Percentiles rank a stretch among this genome's conserved stretches.
These are phyloP conservation scores for Tolypocladium amazonense DNA, from an alignment of 2,329 filamentous ascomycete species.

Conservation along the genomic window DNA sequence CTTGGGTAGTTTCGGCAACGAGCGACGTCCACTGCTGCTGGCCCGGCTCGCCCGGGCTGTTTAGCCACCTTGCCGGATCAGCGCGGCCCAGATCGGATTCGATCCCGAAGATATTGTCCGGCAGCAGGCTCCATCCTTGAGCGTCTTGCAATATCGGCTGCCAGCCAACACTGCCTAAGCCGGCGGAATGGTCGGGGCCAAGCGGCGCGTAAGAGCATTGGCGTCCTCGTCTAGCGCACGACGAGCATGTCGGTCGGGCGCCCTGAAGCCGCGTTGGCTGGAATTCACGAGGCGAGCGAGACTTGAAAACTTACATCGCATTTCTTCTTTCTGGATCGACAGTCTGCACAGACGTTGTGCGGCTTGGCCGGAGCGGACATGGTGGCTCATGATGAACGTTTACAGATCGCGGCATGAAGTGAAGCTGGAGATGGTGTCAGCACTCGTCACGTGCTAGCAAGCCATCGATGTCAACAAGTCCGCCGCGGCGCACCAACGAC, in stretches of 20 bases:
- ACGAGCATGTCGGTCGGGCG: conserved; percentile 2
- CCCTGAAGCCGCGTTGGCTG: conserved; percentile 6
- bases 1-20: background rate
- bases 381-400: background rate
- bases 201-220: background rate
- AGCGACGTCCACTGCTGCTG: background rate
- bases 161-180: background rate
- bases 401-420: background rate
- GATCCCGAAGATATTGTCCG: background rate
- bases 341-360: conserved; percentile 13
- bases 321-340: conserved; percentile 15
- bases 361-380: conserved; percentile 14
- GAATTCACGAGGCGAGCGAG: conserved; percentile 3
- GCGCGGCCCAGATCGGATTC: background rate
- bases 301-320: conserved; percentile 8
- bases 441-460: background rate
- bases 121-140: background rate
- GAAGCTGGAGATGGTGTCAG: background rate
- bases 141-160: background rate
- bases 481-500: background rate
- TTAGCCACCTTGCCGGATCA: background rate
- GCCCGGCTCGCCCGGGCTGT: background rate
- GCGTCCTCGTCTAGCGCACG: background rate
- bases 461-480: background rate
- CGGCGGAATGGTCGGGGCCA: background rate